These are phyloP conservation scores for Coemansia biformis DNA, from an alignment of 192 early-diverging fungal species.

Conservation along the genomic window DNA sequence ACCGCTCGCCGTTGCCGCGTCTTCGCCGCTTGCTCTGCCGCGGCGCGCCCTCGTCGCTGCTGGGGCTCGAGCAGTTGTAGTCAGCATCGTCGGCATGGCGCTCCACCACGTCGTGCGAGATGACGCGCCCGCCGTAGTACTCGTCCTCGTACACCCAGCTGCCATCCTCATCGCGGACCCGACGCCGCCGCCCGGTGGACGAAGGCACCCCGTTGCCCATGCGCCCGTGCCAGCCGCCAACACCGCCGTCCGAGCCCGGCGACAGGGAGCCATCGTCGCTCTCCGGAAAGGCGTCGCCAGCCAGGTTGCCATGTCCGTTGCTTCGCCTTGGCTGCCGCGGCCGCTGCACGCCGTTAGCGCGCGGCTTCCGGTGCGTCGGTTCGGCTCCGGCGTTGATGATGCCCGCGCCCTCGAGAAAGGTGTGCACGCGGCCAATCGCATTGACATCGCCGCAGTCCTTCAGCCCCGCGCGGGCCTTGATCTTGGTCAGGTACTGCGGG, in stretches of 20 bases:
- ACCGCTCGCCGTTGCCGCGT: conserved; percentile 1
- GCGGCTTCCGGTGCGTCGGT: conserved; percentile 8
- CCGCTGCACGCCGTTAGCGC: not conserved
- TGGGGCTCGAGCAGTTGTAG: conserved; percentile 19
- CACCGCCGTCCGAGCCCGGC: conserved; percentile 1
- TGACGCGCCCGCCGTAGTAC: conserved; percentile 28
- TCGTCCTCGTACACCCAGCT: conserved; percentile 19
- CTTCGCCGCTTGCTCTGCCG: conserved; percentile 1
- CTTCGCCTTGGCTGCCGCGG: not conserved
- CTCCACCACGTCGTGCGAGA: conserved; percentile 29
- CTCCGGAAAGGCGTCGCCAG: too few species aligned
- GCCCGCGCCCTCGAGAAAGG: conserved; percentile 70
- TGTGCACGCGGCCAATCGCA: conserved; percentile 81
- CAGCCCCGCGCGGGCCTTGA: conserved; percentile 65
- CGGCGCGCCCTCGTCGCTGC: conserved; percentile 4
- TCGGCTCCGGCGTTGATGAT: conserved; percentile 71
- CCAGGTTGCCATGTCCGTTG: too few species aligned
- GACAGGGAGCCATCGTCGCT: not conserved
- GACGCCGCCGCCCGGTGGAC: conserved; percentile 4
- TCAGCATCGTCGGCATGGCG: conserved; percentile 30
- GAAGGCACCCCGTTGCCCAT: not conserved
- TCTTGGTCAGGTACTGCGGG: conserved; percentile 80
- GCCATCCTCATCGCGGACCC: conserved; percentile 11
- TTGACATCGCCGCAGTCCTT: conserved; percentile 88
- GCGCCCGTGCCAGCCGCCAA: too few species aligned